Evolutionary conservation across 768 basidiomycete genomes (phyloP).

Genomic region (Kwoniella dendrophila): DNA sequence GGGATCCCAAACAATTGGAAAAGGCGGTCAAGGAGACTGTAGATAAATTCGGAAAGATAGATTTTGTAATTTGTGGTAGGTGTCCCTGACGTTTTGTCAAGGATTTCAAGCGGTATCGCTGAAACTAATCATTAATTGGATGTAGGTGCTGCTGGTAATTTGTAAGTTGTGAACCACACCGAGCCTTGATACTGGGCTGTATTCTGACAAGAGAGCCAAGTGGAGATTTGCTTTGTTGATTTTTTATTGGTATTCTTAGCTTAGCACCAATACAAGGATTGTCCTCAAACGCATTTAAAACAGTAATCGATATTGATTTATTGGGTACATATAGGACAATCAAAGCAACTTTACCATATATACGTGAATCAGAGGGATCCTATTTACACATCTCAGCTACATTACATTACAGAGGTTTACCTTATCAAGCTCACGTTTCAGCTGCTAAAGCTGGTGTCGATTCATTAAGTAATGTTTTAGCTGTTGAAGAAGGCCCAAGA

Average conservation of each 20-base stretch:
- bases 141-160: slow-evolving; percentile 92
- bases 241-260: slow-evolving; percentile 32
- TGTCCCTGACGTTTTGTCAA: slow-evolving; percentile 5
- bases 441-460: slow-evolving; percentile 95
- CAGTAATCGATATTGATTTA: slow-evolving; percentile 91
- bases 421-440: slow-evolving; percentile 89
- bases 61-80: slow-evolving; percentile 91
- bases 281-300: slow-evolving; percentile 86
- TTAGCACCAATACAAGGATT: slow-evolving; percentile 79
- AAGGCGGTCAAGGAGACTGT: slow-evolving; percentile 76
- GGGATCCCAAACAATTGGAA: slow-evolving; percentile 70
- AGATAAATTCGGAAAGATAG: slow-evolving; percentile 78
- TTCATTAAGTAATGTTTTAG: slow-evolving; percentile 79
- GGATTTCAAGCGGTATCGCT: background rate
- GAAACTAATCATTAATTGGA: background rate
- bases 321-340: slow-evolving; percentile 92
- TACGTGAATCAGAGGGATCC: slow-evolving; percentile 72
- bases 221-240: too few relatives aligned
- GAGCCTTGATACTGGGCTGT: background rate
- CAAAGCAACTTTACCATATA: slow-evolving; percentile 79
- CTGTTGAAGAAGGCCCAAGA: slow-evolving; percentile 90
- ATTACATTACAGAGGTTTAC: slow-evolving; percentile 69
- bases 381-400: slow-evolving; percentile 90
- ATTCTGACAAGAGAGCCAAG: background rate
- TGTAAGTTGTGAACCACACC: slow-evolving; percentile 55